Percentiles rank a stretch among this genome's conserved stretches.
phyloP scores from a whole-genome alignment of 169 alveolate genomes.

The Plasmodium falciparum region DNA sequence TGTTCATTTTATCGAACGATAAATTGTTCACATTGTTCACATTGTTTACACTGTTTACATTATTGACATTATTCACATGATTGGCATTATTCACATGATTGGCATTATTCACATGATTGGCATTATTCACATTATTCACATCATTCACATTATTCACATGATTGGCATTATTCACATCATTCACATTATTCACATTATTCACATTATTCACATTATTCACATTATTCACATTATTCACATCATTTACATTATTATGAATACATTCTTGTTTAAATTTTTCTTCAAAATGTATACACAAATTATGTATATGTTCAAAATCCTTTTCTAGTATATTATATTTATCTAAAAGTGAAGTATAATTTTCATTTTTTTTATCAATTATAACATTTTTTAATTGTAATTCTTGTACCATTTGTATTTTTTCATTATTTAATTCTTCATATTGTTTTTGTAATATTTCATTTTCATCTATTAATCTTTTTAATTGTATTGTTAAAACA shows the following conservation, averaged over 20 bases:
- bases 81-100: too few relatives aligned
- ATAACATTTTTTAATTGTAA: conserved; percentile 6
- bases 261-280: conserved; percentile 23
- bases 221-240: too few relatives aligned
- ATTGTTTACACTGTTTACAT: too few relatives aligned
- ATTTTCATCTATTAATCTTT: conserved; percentile 13
- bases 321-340: conserved; percentile 39
- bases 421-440: not conserved
- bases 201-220: too few relatives aligned
- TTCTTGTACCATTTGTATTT: not conserved
- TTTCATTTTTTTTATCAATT: conserved; percentile 8
- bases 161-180: too few relatives aligned
- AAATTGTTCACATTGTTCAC: too few relatives aligned
- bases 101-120: too few relatives aligned
- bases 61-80: too few relatives aligned
- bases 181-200: too few relatives aligned
- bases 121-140: too few relatives aligned
- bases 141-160: too few relatives aligned
- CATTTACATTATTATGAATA: not conserved
- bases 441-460: conserved; percentile 14
- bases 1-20: not conserved
- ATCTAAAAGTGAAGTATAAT: conserved; percentile 1
- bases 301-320: conserved; percentile 43
- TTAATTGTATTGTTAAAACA: conserved; percentile 1
- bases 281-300: conserved; percentile 28